phyloP scores from a whole-genome alignment of 1,284 basidiomycete genomes.

The Sanghuangporus sanghuang region DNA sequence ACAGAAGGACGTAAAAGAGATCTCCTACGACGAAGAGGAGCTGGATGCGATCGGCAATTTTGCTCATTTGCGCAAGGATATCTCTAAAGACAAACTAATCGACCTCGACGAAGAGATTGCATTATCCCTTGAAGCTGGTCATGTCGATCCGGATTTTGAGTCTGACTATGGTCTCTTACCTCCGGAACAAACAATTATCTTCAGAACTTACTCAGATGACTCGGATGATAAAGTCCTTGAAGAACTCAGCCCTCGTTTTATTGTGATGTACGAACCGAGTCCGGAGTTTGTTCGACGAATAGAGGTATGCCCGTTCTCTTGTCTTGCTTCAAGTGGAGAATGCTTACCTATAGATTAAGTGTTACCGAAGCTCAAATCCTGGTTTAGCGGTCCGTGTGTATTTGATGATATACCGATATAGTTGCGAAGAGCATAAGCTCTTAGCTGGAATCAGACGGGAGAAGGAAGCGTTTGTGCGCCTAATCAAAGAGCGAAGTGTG shows the following conservation, averaged over 20 bases:
- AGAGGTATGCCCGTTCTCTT: constrained; percentile 51
- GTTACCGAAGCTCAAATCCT: constrained; percentile 79
- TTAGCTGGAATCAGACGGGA: constrained; percentile 85
- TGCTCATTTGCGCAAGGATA: background rate
- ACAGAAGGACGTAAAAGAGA: constrained; percentile 10
- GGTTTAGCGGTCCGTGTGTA: constrained; percentile 88
- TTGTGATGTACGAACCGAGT: constrained; percentile 94
- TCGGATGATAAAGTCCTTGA: constrained; percentile 86
- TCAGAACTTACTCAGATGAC: constrained; percentile 89
- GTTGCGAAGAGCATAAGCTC: constrained; percentile 95
- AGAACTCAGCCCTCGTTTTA: constrained; percentile 87
- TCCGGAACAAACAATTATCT: constrained; percentile 78
- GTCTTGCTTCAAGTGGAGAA: background rate
- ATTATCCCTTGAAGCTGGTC: constrained; percentile 13
- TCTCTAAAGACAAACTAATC: constrained; percentile 28
- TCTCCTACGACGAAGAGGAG: constrained; percentile 20
- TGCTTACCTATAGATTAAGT: constrained; percentile 39
- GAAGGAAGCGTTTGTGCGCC: constrained; percentile 90
- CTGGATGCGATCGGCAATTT: constrained; percentile 13
- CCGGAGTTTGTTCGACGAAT: constrained; percentile 90
- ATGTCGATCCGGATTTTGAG: constrained; percentile 54
- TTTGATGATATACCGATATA: constrained; percentile 90
- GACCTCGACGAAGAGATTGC: constrained; percentile 29
- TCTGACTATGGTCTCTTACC: constrained; percentile 78
- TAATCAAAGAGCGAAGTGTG: constrained; percentile 91